Conservation (phyloP, 1,284 basidiomycete species). For the Pisolithus thermaeus region DNA sequence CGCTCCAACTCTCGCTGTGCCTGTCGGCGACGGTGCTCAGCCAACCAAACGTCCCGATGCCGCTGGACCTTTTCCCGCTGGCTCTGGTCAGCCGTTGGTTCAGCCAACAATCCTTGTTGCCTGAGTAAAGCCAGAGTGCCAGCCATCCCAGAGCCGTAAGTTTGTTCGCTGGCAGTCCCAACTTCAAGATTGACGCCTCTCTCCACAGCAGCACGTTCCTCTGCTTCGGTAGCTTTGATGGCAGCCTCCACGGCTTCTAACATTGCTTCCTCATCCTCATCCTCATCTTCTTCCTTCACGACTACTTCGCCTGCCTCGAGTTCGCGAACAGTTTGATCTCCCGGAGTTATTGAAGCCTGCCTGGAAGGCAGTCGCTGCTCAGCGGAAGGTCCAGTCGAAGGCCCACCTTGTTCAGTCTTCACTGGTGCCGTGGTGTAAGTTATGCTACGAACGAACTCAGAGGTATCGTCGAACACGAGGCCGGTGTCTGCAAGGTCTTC, state of each 20-base stretch:
- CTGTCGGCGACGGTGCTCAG: conserved; percentile 72
- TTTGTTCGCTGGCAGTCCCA: conserved; percentile 68
- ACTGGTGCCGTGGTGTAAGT: conserved; percentile 52
- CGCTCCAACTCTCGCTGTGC: conserved; percentile 79
- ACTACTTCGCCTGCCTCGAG: conserved; percentile 73
- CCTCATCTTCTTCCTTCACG: conserved; percentile 73
- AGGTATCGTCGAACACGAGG: conserved; percentile 93
- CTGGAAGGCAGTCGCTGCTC: conserved; percentile 39
- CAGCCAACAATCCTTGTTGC: conserved; percentile 84
- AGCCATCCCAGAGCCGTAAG: conserved; percentile 78
- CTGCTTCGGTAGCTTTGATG: conserved; percentile 54
- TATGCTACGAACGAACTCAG: conserved; percentile 93
- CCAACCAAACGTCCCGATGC: conserved; percentile 88
- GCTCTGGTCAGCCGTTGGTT: conserved; percentile 57
- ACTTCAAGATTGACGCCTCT: conserved; percentile 33
- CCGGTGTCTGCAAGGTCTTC: conserved; percentile 51
- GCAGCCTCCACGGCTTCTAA: conserved; percentile 67
- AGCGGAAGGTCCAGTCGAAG: conserved; percentile 26
- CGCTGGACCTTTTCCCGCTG: conserved; percentile 81
- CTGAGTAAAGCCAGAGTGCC: conserved; percentile 85
- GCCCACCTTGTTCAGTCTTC: conserved; percentile 49
- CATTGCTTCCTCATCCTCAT: conserved; percentile 54
- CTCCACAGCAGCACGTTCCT: conserved; percentile 38
- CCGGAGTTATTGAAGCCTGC: conserved; percentile 54
- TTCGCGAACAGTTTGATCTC: conserved; percentile 64